phyloP scores from a whole-genome alignment of 179 eudicot genomes.

The Beta macrorhiza region DNA sequence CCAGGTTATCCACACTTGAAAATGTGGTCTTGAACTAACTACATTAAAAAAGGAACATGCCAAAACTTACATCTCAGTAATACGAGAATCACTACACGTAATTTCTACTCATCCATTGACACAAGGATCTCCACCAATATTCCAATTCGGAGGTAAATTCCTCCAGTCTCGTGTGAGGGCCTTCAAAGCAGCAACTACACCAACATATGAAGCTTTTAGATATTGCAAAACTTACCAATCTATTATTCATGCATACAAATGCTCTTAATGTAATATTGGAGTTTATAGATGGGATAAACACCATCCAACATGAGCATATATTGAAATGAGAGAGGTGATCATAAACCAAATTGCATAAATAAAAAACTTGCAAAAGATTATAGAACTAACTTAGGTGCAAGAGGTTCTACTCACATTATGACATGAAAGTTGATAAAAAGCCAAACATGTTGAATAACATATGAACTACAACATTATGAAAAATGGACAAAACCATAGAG shows the following conservation, averaged over 20 bases:
- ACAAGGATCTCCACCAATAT: conserved; percentile 37
- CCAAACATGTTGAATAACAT: neutral
- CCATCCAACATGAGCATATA: too few relatives aligned
- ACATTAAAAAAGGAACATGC: neutral
- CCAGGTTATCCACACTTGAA: neutral
- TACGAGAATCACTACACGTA: conserved; percentile 28
- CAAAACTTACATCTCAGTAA: conserved; percentile 32
- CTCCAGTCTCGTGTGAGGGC: conserved; percentile 29
- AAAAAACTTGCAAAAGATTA: too few relatives aligned
- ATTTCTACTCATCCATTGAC: conserved; percentile 41
- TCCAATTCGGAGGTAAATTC: conserved; percentile 37
- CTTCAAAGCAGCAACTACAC: conserved; percentile 31
- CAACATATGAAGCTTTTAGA: conserved; percentile 12
- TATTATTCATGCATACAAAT: neutral
- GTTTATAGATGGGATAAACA: too few relatives aligned
- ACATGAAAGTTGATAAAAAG: too few relatives aligned
- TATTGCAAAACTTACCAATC: neutral
- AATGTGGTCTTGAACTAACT: neutral
- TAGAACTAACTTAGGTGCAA: too few relatives aligned
- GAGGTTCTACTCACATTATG: too few relatives aligned
- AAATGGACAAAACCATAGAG: neutral
- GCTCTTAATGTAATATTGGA: too few relatives aligned
- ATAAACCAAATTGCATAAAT: too few relatives aligned
- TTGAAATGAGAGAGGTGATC: too few relatives aligned
- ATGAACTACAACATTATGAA: conserved; percentile 4